Evolutionary conservation across 495 filamentous ascomycete genomes (phyloP).

Genomic region (Terfezia claveryi): DNA sequence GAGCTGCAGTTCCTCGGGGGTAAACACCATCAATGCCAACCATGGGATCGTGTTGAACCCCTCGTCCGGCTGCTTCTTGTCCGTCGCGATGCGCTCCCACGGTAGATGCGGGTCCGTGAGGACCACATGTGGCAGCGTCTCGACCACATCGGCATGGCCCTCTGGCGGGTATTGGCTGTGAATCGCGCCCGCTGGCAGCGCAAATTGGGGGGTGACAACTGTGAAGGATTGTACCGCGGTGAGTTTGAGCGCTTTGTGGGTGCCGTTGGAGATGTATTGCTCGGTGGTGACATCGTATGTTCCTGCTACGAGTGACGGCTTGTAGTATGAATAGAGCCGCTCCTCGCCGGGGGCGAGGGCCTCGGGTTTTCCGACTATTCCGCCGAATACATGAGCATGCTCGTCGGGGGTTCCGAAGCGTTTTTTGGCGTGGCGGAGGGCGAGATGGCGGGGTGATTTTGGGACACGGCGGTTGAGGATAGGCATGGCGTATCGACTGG

Average conservation of each 20-base stretch:
- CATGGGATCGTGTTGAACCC: conserved; percentile 18
- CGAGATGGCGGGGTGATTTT: conserved; percentile 16
- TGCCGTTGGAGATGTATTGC: conserved; percentile 7
- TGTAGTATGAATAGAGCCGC: conserved; percentile 18
- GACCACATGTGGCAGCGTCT: conserved; percentile 28
- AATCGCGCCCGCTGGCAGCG: conserved; percentile 13
- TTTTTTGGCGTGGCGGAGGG: conserved; percentile 12
- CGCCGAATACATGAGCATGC: not conserved
- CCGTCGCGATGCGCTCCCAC: conserved; percentile 23
- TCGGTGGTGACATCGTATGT: conserved; percentile 8
- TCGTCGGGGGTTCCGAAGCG: not conserved
- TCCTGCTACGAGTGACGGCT: conserved; percentile 17
- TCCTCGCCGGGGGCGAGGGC: conserved; percentile 16
- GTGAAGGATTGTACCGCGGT: conserved; percentile 14
- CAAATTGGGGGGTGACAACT: conserved; percentile 21
- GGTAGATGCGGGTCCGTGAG: conserved; percentile 29
- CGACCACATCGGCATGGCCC: conserved; percentile 20
- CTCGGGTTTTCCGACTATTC: not conserved
- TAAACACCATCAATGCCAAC: conserved; percentile 24
- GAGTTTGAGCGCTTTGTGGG: conserved; percentile 1
- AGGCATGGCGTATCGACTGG: not conserved
- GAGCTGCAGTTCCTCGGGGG: not conserved
- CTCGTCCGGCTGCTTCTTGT: conserved; percentile 4
- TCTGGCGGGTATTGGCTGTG: conserved; percentile 24
- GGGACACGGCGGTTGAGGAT: not conserved